phyloP scores from a whole-genome alignment of 2,329 filamentous ascomycete species.

The Talaromyces sp. region DNA sequence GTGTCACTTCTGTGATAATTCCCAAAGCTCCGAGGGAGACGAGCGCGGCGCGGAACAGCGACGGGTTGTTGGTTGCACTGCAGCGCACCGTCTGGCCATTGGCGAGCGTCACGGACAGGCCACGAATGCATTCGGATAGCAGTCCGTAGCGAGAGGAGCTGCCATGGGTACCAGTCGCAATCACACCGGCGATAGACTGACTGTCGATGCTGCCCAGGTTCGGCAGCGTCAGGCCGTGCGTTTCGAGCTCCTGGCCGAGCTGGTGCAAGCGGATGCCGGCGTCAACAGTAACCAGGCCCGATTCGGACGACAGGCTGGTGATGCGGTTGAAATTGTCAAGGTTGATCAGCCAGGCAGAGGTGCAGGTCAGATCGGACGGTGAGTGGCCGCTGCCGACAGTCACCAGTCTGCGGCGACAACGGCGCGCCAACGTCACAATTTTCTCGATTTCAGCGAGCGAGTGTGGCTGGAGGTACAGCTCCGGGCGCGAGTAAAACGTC shows the following conservation, averaged over 20 bases:
- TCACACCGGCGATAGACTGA: constrained; percentile 87
- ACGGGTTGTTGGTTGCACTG: constrained; percentile 59
- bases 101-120: constrained; percentile 74
- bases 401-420: constrained; percentile 74
- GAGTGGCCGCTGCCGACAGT: constrained; percentile 90
- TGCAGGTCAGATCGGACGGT: constrained; percentile 86
- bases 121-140: constrained; percentile 70
- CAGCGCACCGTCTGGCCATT: constrained; percentile 72
- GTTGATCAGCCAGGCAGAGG: constrained; percentile 90
- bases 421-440: constrained; percentile 71
- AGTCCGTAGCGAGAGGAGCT: constrained; percentile 79
- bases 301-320: constrained; percentile 62
- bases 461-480: constrained; percentile 84
- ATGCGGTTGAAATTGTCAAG: constrained; percentile 77
- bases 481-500: constrained; percentile 82
- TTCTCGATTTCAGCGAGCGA: constrained; percentile 78
- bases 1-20: constrained; percentile 84
- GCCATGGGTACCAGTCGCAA: constrained; percentile 89
- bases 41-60: constrained; percentile 83
- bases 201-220: constrained; percentile 93
- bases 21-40: constrained; percentile 85
- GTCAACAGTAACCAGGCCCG: constrained; percentile 68
- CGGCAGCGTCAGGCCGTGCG: constrained; percentile 74
- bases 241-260: constrained; percentile 68
- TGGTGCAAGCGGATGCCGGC: constrained; percentile 79